Evolutionary conservation across 169 alveolate genomes (phyloP), one percentile per base, ranked within the genome.

Genomic region (Amoebophrya sp.): DNA sequence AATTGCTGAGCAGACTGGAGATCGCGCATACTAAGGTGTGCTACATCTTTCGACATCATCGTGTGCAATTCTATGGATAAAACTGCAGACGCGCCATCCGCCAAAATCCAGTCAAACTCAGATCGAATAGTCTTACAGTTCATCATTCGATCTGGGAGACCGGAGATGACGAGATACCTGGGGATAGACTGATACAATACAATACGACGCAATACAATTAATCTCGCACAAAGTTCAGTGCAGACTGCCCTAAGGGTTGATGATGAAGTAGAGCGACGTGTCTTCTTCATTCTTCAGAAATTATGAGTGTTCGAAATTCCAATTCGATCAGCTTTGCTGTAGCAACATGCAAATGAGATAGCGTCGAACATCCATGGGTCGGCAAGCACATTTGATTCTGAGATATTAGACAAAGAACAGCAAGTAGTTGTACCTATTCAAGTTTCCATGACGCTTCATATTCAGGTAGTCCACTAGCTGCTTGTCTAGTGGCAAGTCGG

Each of bases 381-480:
- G n/a, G n/a, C n/a, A n/a, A n/a, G n/a, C n/a, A n/a, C n/a, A n/a
- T n/a, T n/a, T n/a, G n/a, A n/a, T n/a, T n/a, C n/a, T n/a, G n/a
- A n/a, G n/a, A n/a, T n/a, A n/a, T n/a, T n/a, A n/a, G n/a, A n/a
- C n/a, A n/a, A n/a, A n/a, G n/a, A n/a, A n/a, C n/a, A n/a, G n/a
- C n/a, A n/a, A n/a, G n/a, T n/a, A n/a, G n/a, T n/a, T n/a, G 83
- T 65, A 65, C 83, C 83, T 29, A 26, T 65, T 65, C 83, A 65
- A 26, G 26, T 65, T 65, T 26, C 83, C 83, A 36, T 65, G 83
- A 1, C 83, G 83, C 83, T 65, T 65, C 83, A 65, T 65, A 36
- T 65, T 65, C 83, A 65, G 26, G 26, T 65, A 65, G 26, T 65
- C 83, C 36, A 65, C 83, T 26, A 65, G 26, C 83, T 65, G 83